Evolutionary conservation across 1,139 yeast genomes (phyloP), one percentile per base, ranked within the genome.

Genomic region (Magnusiomyces paraingens): DNA sequence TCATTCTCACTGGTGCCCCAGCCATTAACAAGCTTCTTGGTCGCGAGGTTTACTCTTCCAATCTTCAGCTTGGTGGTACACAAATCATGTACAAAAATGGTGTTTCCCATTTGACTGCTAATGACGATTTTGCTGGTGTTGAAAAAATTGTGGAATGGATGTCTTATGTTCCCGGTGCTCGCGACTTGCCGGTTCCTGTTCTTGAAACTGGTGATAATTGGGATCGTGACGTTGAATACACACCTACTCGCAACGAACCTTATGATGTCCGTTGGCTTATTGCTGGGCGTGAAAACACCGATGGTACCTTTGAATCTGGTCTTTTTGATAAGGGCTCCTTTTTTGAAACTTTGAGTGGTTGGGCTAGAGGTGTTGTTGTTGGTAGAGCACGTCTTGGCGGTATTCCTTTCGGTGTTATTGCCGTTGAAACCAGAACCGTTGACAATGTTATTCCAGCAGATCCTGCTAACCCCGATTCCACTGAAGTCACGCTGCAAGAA

Each of bases 311-410:
- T 67, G 95, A 88, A 72, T 67, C 77, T 58, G 99, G 99, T 74
- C 73, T 93, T 70, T 94, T 93, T 63, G 99, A 93, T 73, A 85
- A 82, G 70, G 85, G 77, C 58, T 89, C 98, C 11, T 93, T 93
- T 86, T 94, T 85, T 71, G 99, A 93, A 74, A 90, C 99, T n/a
- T 79, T 93, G 58, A 84, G 93, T 40, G 99, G 99, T 26, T 93
- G 99, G 99, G 99, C 99, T 54, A 85, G 81, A 70, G 96, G 98
- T 76, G 98, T 93, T 60, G 96, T 91, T 63, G 95, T 93, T 62
- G 99, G 99, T 69, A 86, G 99, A 74, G 99, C 99, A 42, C 86
- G 99, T 72, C 78, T 94, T 54, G 99, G 99, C 64, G 99, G 99
- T 78, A 90, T 93, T 64, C 99, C 99, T 62, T 81, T 93, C 67